phyloP scores from a whole-genome alignment of 2,329 filamentous ascomycete species.

The Pyricularia sp. region DNA sequence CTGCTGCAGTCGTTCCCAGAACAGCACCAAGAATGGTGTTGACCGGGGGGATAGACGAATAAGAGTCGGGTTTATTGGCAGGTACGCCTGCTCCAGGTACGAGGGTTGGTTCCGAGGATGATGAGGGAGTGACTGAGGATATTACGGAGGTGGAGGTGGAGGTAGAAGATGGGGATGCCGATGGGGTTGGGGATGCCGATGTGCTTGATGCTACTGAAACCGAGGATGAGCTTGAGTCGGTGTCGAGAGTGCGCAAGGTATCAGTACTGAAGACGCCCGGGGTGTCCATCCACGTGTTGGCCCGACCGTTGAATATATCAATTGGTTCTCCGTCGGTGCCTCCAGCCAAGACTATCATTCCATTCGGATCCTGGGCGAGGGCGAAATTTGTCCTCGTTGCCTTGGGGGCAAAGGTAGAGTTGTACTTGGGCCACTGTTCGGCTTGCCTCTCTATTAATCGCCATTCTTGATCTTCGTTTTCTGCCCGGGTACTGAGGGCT shows the following conservation, averaged over 20 bases:
- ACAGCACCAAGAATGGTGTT: constrained; percentile 68
- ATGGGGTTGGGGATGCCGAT: constrained; percentile 14
- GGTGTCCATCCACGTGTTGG: constrained; percentile 73
- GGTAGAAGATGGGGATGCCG: neutral
- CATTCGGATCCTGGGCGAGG: constrained; percentile 56
- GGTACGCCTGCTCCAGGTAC: constrained; percentile 14
- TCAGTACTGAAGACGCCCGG: constrained; percentile 49
- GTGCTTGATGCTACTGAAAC: constrained; percentile 18
- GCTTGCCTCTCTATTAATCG: constrained; percentile 33
- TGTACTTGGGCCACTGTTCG: constrained; percentile 68
- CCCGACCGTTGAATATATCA: constrained; percentile 64
- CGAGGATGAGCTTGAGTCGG: constrained; percentile 21
- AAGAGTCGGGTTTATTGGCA: constrained; percentile 8
- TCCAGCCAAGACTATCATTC: constrained; percentile 69
- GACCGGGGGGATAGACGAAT: constrained; percentile 20
- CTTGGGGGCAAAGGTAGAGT: constrained; percentile 61
- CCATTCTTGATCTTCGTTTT: constrained; percentile 10
- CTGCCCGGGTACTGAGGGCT: constrained; percentile 29
- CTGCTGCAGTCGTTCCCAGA: constrained; percentile 69
- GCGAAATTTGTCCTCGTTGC: constrained; percentile 59
- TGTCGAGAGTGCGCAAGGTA: constrained; percentile 19
- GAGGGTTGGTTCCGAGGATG: constrained; percentile 17
- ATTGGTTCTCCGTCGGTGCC: constrained; percentile 59
- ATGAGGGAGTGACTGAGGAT: constrained; percentile 16
- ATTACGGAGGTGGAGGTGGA: constrained; percentile 12